A percentile compares a stretch with the other conserved stretches of the same genome.
These are phyloP conservation scores for Xylaria digitata DNA, from an alignment of 2,329 filamentous ascomycete species.

Conservation along the genomic window DNA sequence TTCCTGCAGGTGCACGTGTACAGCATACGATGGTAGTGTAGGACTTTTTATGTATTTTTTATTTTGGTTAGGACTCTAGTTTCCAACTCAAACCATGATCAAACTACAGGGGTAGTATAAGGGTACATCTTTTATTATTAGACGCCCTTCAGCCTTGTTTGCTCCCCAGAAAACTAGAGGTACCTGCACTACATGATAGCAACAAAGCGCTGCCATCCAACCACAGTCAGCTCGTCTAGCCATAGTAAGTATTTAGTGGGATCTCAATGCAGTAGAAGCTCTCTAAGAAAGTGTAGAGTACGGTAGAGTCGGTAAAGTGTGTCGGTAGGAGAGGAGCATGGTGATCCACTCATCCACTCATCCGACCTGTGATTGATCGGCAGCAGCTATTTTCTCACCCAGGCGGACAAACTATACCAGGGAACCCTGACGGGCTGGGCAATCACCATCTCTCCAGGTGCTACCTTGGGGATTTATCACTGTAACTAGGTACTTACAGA, in stretches of 20 bases:
- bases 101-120: not conserved
- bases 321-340: slow-evolving; percentile 2
- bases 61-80: slow-evolving; percentile 14
- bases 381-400: slow-evolving; percentile 31
- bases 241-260: slow-evolving; percentile 29
- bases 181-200: not conserved
- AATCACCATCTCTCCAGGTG: not conserved
- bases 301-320: not conserved
- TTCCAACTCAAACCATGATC: not conserved
- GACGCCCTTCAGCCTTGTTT: slow-evolving; percentile 32
- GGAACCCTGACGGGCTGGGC: slow-evolving; percentile 9
- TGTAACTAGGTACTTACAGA: too few species aligned
- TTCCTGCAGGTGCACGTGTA: not conserved
- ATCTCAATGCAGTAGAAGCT: slow-evolving; percentile 4
- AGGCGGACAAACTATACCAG: slow-evolving; percentile 7
- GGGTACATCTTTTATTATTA: not conserved
- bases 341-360: slow-evolving; percentile 4
- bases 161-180: slow-evolving; percentile 20
- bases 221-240: slow-evolving; percentile 31
- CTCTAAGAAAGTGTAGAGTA: not conserved
- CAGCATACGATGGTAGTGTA: not conserved
- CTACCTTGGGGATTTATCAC: too few species aligned
- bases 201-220: slow-evolving; percentile 29
- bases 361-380: slow-evolving; percentile 22
- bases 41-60: not conserved